Conservation (phyloP, 345 rosid species). For the Salix koriyanagi region DNA sequence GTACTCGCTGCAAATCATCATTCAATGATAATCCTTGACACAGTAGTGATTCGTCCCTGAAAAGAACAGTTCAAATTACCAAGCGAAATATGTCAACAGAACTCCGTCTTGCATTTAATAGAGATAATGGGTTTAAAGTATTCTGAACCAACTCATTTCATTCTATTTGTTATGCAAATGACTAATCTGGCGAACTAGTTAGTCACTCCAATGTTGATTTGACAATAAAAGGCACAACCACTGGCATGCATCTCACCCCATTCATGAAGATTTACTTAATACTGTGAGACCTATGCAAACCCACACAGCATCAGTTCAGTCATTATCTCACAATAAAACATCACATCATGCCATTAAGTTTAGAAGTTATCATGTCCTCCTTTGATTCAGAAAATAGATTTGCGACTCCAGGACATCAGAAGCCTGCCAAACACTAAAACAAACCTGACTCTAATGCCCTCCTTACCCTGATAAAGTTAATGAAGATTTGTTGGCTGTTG, state of each 20-base stretch:
- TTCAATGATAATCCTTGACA: constrained; percentile 87
- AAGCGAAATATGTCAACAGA: not conserved
- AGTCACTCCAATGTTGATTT: not conserved
- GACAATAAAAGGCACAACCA: not conserved
- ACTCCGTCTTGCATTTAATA: not conserved
- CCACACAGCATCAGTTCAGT: not conserved
- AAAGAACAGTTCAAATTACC: constrained; percentile 7
- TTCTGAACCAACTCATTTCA: not conserved
- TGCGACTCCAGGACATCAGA: not conserved
- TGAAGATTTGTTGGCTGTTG: no score
- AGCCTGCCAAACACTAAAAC: not conserved
- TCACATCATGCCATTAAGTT: not conserved
- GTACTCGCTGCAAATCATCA: constrained; percentile 93
- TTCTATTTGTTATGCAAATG: not conserved
- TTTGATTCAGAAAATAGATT: not conserved
- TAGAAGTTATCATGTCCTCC: not conserved
- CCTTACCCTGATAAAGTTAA: no score
- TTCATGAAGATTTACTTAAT: not conserved
- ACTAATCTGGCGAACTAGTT: not conserved
- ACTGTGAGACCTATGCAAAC: not conserved
- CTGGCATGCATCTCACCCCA: not conserved
- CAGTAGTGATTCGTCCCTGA: constrained; percentile 88
- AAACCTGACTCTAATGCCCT: not conserved
- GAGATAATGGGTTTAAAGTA: not conserved
- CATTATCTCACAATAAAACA: not conserved